Conservation (phyloP, 2,329 filamentous ascomycete species). For the Thelonectria rubi region DNA sequence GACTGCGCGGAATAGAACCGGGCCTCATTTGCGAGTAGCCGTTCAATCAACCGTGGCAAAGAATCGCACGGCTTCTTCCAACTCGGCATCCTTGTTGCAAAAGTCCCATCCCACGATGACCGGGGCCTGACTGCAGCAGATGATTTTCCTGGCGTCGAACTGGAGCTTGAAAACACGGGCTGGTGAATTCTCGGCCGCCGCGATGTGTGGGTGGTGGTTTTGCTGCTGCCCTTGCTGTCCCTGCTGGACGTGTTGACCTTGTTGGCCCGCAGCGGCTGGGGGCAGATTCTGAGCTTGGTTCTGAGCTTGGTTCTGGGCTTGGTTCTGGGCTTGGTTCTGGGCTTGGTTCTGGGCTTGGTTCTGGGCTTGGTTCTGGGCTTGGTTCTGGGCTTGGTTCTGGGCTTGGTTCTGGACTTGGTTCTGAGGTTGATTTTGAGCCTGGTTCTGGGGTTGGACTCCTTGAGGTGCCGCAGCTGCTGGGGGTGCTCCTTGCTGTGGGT, state of each 20-base stretch:
- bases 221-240: conserved; percentile 16
- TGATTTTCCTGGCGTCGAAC: conserved; percentile 91
- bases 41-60: conserved; percentile 69
- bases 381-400: neutral
- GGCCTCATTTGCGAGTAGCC: neutral
- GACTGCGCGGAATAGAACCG: neutral
- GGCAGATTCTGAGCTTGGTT: conserved; percentile 1
- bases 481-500: conserved; percentile 35
- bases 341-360: conserved; percentile 9
- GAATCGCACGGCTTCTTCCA: conserved; percentile 80
- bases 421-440: no score
- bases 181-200: conserved; percentile 56
- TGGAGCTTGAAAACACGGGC: conserved; percentile 92
- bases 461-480: conserved; percentile 32
- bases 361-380: conserved; percentile 18
- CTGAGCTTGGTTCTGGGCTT: no score
- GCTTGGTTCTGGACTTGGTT: no score
- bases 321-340: conserved; percentile 13
- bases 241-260: conserved; percentile 1
- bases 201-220: conserved; percentile 56
- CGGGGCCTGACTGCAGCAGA: conserved; percentile 92
- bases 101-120: conserved; percentile 99
- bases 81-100: conserved; percentile 82
- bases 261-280: conserved; percentile 10
- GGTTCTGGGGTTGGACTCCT: conserved; percentile 26